Conservation (phyloP, 2,329 filamentous ascomycete species). For the Waltergamsia citrina region DNA sequence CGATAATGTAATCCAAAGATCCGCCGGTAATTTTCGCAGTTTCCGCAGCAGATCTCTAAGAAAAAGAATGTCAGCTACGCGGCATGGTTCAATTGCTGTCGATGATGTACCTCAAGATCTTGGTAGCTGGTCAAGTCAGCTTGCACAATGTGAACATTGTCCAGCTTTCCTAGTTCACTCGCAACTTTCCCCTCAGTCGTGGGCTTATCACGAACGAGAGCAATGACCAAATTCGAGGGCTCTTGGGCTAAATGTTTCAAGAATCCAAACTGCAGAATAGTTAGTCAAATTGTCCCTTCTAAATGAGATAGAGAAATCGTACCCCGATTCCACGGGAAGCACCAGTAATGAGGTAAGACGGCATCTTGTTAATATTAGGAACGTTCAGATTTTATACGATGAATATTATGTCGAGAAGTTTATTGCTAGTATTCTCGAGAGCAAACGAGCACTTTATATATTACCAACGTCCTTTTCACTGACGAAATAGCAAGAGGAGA, state of each 20-base stretch:
- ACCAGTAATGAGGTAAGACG: constrained; percentile 10
- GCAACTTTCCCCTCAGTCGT: constrained; percentile 31
- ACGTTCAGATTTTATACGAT: no score
- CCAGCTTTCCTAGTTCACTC: constrained; percentile 23
- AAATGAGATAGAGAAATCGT: no score
- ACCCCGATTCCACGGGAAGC: constrained; percentile 10
- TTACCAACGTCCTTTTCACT: no score
- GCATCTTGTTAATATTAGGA: no score
- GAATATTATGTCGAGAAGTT: constrained; percentile 4
- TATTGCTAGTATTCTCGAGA: not conserved
- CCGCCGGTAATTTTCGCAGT: constrained; percentile 18
- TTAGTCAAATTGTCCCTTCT: no score
- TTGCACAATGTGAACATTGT: constrained; percentile 37
- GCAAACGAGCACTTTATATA: not conserved
- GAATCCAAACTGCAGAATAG: constrained; percentile 34
- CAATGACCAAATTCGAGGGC: constrained; percentile 32
- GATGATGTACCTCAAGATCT: constrained; percentile 23
- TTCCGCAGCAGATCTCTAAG: not conserved
- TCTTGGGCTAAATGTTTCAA: constrained; percentile 33
- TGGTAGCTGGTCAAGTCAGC: constrained; percentile 31
- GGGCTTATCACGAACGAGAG: constrained; percentile 35
- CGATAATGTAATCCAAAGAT: constrained; percentile 57
- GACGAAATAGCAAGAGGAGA: not conserved
- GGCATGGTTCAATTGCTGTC: no score
- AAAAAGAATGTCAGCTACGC: no score